Percentiles rank a stretch among this genome's conserved stretches.
Conservation (phyloP, 1,139 yeast genomes). For the Protomyces macrosporus region DNA sequence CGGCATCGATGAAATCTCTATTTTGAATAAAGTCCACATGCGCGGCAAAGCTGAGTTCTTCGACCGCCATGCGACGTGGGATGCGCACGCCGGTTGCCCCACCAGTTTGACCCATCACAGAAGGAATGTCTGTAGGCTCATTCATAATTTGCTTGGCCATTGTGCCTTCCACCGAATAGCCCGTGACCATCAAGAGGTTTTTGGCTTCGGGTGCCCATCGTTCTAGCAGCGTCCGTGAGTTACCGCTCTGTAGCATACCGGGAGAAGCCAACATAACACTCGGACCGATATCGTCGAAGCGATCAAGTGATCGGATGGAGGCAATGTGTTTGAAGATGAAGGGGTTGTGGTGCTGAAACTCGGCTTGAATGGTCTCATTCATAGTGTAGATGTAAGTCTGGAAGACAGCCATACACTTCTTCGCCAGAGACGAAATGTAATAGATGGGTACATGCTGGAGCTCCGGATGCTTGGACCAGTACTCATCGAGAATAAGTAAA, state of each 20-base stretch:
- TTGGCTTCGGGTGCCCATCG: constrained; percentile 97
- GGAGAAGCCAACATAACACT: constrained; percentile 96
- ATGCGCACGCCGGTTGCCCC: constrained; percentile 43
- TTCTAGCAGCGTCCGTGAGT: constrained; percentile 82
- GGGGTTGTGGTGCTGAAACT: constrained; percentile 78
- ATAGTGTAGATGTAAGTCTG: constrained; percentile 95
- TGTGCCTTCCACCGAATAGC: constrained; percentile 97
- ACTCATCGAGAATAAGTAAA: constrained; percentile 81
- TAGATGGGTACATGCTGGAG: constrained; percentile 75
- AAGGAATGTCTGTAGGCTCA: constrained; percentile 85
- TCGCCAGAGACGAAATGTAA: constrained; percentile 88
- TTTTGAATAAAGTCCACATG: constrained; percentile 96
- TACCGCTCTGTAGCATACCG: constrained; percentile 95
- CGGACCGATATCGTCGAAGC: constrained; percentile 89
- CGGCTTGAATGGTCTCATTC: constrained; percentile 82
- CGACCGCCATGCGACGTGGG: constrained; percentile 83
- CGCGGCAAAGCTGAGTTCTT: constrained; percentile 96
- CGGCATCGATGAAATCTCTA: constrained; percentile 79
- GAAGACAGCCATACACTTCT: constrained; percentile 94
- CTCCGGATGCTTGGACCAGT: constrained; percentile 82
- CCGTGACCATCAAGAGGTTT: constrained; percentile 81
- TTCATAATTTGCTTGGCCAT: constrained; percentile 85
- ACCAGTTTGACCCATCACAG: constrained; percentile 62
- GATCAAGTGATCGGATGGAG: constrained; percentile 71
- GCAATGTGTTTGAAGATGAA: constrained; percentile 83